phyloP scores from a whole-genome alignment of 768 basidiomycete species.

The Mycena olivaceomarginata region DNA sequence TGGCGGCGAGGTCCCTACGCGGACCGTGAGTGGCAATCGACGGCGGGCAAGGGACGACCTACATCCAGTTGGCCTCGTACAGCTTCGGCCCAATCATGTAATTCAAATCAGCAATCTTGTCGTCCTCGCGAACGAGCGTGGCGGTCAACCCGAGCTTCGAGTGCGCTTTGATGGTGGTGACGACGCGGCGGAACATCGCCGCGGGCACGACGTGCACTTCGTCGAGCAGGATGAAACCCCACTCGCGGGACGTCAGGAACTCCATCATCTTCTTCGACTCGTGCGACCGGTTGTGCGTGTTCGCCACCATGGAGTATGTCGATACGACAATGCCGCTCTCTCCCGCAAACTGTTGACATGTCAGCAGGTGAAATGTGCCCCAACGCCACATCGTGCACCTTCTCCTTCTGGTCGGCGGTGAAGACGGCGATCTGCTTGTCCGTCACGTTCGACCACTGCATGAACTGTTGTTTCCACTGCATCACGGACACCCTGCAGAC shows the following conservation, averaged over 20 bases:
- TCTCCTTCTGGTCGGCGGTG: slow-evolving; percentile 98
- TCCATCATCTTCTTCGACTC: slow-evolving; percentile 99
- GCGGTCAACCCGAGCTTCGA: slow-evolving; percentile 98
- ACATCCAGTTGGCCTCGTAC: slow-evolving; percentile 99
- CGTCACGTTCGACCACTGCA: slow-evolving; percentile 99
- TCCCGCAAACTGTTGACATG: slow-evolving; percentile 85
- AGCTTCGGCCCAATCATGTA: slow-evolving; percentile 99
- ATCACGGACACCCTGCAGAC: slow-evolving; percentile 88
- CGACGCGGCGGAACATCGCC: slow-evolving; percentile 98
- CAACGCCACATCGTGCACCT: slow-evolving; percentile 67
- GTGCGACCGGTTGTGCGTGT: slow-evolving; percentile 98
- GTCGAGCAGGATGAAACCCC: slow-evolving; percentile 98
- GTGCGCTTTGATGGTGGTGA: slow-evolving; percentile 99
- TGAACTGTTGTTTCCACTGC: slow-evolving; percentile 99
- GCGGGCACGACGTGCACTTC: slow-evolving; percentile 99
- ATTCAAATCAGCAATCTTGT: slow-evolving; percentile 98
- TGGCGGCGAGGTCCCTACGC: slow-evolving; percentile 92
- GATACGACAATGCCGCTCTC: slow-evolving; percentile 99
- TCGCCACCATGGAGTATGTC: slow-evolving; percentile 99
- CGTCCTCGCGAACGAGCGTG: slow-evolving; percentile 98
- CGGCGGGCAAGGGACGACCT: slow-evolving; percentile 42
- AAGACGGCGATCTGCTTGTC: slow-evolving; percentile 98
- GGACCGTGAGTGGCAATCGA: slow-evolving; percentile 38
- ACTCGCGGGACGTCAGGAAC: slow-evolving; percentile 97
- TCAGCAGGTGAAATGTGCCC: slow-evolving; percentile 28